Evolutionary conservation across 306 rosid genomes (phyloP).

Genomic region (Cucumis melo): DNA sequence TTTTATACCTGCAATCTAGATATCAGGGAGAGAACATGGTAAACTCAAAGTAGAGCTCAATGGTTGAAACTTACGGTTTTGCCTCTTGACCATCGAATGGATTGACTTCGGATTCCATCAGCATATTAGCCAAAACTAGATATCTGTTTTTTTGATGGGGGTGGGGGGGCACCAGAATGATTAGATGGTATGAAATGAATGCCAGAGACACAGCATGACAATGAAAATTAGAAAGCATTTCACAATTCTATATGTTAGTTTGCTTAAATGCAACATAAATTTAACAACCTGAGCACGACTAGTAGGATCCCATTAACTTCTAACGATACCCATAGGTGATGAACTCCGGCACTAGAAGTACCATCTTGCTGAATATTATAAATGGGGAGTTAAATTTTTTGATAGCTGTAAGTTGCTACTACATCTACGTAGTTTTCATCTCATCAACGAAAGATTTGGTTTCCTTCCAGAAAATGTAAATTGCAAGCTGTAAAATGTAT

Average conservation of each 20-base stretch:
- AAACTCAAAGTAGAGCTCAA: neutral
- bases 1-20: constrained; percentile 60
- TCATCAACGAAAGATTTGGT: neutral
- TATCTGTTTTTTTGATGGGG: constrained; percentile 30
- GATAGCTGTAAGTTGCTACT: neutral
- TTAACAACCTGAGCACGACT: neutral
- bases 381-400: neutral
- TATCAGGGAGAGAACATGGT: constrained; percentile 4
- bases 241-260: neutral
- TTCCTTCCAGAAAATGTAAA: neutral
- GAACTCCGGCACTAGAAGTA: neutral
- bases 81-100: constrained; percentile 51
- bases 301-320: neutral
- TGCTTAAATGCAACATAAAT: neutral
- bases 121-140: constrained; percentile 71
- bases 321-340: neutral
- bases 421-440: neutral
- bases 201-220: neutral
- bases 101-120: constrained; percentile 41
- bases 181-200: neutral
- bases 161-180: neutral
- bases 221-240: neutral
- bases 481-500: neutral
- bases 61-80: constrained; percentile 30
- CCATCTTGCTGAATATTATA: neutral